Evolutionary conservation across 306 rosid genomes (phyloP), one percentile per base, ranked within the genome.

Genomic region (Elaeagnus macrophylla): DNA sequence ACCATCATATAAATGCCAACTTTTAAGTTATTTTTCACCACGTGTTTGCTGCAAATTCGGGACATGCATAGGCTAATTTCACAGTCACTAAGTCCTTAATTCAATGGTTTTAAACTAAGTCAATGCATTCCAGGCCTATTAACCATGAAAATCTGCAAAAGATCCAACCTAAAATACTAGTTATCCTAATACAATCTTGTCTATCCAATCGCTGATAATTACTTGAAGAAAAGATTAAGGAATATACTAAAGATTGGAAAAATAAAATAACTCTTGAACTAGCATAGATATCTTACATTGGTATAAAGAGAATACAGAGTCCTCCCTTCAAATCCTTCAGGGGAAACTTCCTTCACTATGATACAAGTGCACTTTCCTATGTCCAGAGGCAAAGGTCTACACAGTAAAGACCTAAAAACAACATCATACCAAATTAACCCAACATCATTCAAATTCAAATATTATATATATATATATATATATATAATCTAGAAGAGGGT

Each of bases 311-410:
- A 80, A 77, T 79, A 90, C 55, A 91, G 48, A 65, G 79, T 67
- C 18, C 78, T 91, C 17, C 82, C 78, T 43, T 75, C 51, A 8
- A 75, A 59, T 46, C 76, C 88, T 41, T 77, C 75, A 1, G 90
- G 73, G 0, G 57, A 58, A 37, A 82, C 65, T 65, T 90, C 97
- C 77, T 81, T 86, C 54, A 81, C 79, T 66, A 90, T 79, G 8
- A 90, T 79, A 65, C 95, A 83, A 1, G 94, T 86, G 62, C 95
- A 90, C 59, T 61, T 77, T 61, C 97, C 97, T 15, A 86, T 74
- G 70, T 90, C 97, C 57, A 78, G 37, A 36, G 97, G 95, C 79
- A 90, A 76, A 43, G 91, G 86, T 71, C 95, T 72, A 59, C 85
- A 83, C 18, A 90, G 57, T 77, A 90, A 70, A 18, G 91, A 79